Conservation (phyloP, 495 filamentous ascomycete species). For the Pseudevernia furfuracea region DNA sequence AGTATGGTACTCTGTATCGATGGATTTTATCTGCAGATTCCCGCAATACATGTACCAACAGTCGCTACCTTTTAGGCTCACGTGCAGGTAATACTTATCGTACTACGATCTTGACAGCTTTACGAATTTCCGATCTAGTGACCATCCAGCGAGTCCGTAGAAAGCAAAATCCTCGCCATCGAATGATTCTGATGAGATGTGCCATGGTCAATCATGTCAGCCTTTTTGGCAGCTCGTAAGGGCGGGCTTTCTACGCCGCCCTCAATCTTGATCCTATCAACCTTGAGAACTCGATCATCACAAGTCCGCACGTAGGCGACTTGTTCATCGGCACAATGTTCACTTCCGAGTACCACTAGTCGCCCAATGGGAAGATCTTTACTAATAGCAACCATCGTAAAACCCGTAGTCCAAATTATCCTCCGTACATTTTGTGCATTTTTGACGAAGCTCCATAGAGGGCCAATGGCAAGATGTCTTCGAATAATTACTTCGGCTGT, state of each 20-base stretch:
- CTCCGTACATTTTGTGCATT: conserved; percentile 4
- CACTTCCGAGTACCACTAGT: conserved; percentile 19
- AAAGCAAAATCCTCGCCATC: background rate
- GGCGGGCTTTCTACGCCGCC: conserved; percentile 15
- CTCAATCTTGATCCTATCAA: conserved; percentile 22
- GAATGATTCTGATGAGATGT: background rate
- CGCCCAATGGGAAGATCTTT: conserved; percentile 9
- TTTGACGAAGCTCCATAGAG: conserved; percentile 45
- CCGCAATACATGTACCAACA: background rate
- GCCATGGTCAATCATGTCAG: conserved; percentile 11
- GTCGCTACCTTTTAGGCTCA: too few relatives aligned
- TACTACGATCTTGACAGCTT: background rate
- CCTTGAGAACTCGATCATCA: conserved; percentile 17
- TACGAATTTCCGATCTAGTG: background rate
- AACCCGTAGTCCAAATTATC: conserved; percentile 26
- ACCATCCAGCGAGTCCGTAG: background rate
- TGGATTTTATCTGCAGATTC: conserved; percentile 3
- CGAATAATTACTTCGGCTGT: conserved; percentile 40
- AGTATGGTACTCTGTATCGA: too few relatives aligned
- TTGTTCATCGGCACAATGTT: background rate
- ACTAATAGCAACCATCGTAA: conserved; percentile 1
- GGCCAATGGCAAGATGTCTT: conserved; percentile 45
- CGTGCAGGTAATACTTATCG: too few relatives aligned
- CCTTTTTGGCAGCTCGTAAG: conserved; percentile 15
- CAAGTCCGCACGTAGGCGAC: conserved; percentile 22